These are phyloP conservation scores for Metschnikowia continentalis DNA, from an alignment of 805 yeast species.

Conservation along the genomic window DNA sequence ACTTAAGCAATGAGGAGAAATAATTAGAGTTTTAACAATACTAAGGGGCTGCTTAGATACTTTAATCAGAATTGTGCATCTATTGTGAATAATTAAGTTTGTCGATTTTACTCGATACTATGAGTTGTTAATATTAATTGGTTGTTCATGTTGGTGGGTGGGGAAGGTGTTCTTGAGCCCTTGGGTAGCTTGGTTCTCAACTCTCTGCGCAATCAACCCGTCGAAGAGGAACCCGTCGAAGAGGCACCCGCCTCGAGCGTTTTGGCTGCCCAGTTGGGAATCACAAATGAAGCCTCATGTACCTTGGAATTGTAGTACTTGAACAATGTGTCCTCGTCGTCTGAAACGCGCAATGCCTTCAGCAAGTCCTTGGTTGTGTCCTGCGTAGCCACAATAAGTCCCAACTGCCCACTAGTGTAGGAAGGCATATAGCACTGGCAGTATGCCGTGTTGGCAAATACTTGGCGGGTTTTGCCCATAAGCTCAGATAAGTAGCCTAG, in stretches of 20 bases:
- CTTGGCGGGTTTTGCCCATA: slow-evolving; percentile 45
- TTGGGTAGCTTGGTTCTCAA: neutral
- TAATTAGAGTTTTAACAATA: neutral
- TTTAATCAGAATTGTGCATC: neutral
- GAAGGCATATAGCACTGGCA: slow-evolving; percentile 82
- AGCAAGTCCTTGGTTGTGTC: slow-evolving; percentile 43
- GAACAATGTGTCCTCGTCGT: slow-evolving; percentile 47
- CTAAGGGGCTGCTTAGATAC: neutral
- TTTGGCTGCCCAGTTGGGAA: slow-evolving; percentile 74
- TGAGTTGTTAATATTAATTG: neutral
- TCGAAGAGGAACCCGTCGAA: neutral
- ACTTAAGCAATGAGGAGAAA: neutral
- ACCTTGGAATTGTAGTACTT: slow-evolving; percentile 63
- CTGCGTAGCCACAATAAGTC: slow-evolving; percentile 68
- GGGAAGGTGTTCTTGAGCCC: neutral
- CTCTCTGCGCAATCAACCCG: neutral
- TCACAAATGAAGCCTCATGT: slow-evolving; percentile 68
- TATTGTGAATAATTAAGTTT: neutral
- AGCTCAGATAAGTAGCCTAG: slow-evolving; percentile 48
- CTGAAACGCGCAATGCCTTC: slow-evolving; percentile 49
- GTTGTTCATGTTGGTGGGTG: no score
- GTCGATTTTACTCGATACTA: no score
- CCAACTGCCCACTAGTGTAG: slow-evolving; percentile 85
- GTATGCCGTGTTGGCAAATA: slow-evolving; percentile 60
- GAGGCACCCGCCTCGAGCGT: slow-evolving; percentile 16